A percentile compares a stretch with the other conserved stretches of the same genome.
Evolutionary conservation across 129 eudicot genomes (phyloP).

Genomic region (Chrysanthemum lavandulifolium): DNA sequence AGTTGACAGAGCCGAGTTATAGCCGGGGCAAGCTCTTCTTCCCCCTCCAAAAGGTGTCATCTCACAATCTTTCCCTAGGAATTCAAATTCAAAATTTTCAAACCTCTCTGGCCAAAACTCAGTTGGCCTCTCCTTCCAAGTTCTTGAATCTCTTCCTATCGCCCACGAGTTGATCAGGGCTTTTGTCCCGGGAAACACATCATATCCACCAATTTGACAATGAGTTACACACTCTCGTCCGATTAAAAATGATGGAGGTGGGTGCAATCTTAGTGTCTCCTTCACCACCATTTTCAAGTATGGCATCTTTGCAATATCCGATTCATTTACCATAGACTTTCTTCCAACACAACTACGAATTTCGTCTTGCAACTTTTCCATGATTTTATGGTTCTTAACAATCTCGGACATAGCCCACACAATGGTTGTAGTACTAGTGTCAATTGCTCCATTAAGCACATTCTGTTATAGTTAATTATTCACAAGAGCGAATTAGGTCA

Average conservation of each 20-base stretch:
- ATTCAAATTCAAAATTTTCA: slow-evolving; percentile 40
- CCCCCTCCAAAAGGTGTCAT: slow-evolving; percentile 59
- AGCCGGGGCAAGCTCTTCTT: slow-evolving; percentile 59
- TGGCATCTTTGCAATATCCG: slow-evolving; percentile 46
- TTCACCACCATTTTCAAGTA: slow-evolving; percentile 61
- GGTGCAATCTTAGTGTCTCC: slow-evolving; percentile 51
- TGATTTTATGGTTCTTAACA: slow-evolving; percentile 29
- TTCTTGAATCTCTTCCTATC: slow-evolving; percentile 43
- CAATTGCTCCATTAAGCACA: slow-evolving; percentile 43
- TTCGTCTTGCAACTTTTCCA: slow-evolving; percentile 52
- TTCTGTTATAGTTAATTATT: no score
- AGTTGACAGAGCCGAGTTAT: slow-evolving; percentile 30
- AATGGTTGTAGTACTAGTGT: slow-evolving; percentile 42
- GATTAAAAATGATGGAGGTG: slow-evolving; percentile 47
- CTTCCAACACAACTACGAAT: slow-evolving; percentile 27
- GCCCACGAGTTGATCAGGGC: slow-evolving; percentile 52
- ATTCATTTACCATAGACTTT: slow-evolving; percentile 17
- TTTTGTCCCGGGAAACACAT: slow-evolving; percentile 35
- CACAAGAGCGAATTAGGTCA: no score
- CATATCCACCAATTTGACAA: slow-evolving; percentile 38
- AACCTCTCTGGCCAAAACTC: slow-evolving; percentile 69
- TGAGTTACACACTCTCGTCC: slow-evolving; percentile 22
- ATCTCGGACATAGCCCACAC: slow-evolving; percentile 83
- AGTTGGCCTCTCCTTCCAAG: slow-evolving; percentile 47
- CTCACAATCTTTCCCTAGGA: slow-evolving; percentile 4